Conservation (phyloP, 768 basidiomycete species). For the Suillus cothurnatus region DNA sequence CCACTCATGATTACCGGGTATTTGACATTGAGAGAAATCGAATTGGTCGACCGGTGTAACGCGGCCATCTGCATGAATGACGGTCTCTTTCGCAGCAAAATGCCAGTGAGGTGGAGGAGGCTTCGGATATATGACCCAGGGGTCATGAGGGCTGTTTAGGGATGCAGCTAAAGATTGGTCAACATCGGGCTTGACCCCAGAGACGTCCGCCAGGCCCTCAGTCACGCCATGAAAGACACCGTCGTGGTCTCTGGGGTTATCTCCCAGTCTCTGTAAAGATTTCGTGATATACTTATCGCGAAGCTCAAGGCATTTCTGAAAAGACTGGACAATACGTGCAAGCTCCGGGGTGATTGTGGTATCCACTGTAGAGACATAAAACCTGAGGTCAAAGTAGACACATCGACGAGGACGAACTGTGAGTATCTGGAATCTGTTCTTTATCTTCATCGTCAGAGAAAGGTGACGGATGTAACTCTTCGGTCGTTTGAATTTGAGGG, state of each 20-base stretch:
- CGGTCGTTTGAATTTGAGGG: conserved; percentile 22
- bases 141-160: conserved; percentile 40
- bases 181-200: conserved; percentile 67
- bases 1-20: conserved; percentile 69
- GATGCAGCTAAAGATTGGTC: conserved; percentile 33
- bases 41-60: conserved; percentile 48
- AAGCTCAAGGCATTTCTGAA: conserved; percentile 84
- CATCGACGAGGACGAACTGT: conserved; percentile 25
- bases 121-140: conserved; percentile 90
- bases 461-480: conserved; percentile 15
- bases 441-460: conserved; percentile 42
- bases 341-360: conserved; percentile 44
- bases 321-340: conserved; percentile 61
- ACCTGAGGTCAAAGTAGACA: not conserved
- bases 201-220: conserved; percentile 62
- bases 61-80: conserved; percentile 43
- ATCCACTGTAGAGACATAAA: conserved; percentile 10
- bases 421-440: conserved; percentile 28
- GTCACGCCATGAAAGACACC: conserved; percentile 70
- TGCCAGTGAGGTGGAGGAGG: conserved; percentile 98
- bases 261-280: conserved; percentile 90
- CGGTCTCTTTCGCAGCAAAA: conserved; percentile 59
- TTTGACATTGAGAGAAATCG: conserved; percentile 66
- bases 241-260: conserved; percentile 93
- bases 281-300: conserved; percentile 94